phyloP scores from a whole-genome alignment of 306 rosid genomes.

The Trichosanthes truncata region DNA sequence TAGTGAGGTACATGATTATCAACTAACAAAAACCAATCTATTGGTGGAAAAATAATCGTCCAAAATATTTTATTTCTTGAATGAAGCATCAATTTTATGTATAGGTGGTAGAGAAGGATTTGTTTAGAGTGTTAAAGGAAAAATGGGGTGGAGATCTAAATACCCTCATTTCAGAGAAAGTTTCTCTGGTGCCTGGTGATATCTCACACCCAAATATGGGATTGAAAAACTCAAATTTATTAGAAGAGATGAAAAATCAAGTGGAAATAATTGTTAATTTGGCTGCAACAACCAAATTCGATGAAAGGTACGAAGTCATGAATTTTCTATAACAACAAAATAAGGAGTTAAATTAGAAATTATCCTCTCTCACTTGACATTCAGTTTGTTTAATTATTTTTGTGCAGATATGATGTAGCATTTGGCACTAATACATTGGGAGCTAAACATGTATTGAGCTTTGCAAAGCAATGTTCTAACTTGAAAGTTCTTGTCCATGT shows the following conservation, averaged over 20 bases:
- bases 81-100: not conserved
- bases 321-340: not conserved
- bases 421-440: conserved; percentile 55
- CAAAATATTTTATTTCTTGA: not conserved
- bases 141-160: conserved; percentile 36
- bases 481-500: conserved; percentile 54
- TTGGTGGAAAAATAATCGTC: too few relatives aligned
- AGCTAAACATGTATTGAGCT: conserved; percentile 43
- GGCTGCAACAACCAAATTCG: conserved; percentile 72
- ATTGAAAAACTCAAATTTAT: conserved; percentile 31
- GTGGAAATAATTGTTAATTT: conserved; percentile 50
- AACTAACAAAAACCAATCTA: not conserved
- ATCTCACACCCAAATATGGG: conserved; percentile 38
- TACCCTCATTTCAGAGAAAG: conserved; percentile 37
- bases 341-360: not conserved
- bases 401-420: conserved; percentile 30
- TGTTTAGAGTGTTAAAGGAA: conserved; percentile 46
- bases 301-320: conserved; percentile 69
- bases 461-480: conserved; percentile 46
- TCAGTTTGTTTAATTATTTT: not conserved
- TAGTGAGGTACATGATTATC: conserved; percentile 30
- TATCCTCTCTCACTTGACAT: not conserved
- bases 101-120: conserved; percentile 54
- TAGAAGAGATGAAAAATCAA: conserved; percentile 33
- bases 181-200: conserved; percentile 54